These are phyloP conservation scores for Hypoxylon fragiforme DNA, from an alignment of 495 filamentous ascomycete species.

Conservation along the genomic window DNA sequence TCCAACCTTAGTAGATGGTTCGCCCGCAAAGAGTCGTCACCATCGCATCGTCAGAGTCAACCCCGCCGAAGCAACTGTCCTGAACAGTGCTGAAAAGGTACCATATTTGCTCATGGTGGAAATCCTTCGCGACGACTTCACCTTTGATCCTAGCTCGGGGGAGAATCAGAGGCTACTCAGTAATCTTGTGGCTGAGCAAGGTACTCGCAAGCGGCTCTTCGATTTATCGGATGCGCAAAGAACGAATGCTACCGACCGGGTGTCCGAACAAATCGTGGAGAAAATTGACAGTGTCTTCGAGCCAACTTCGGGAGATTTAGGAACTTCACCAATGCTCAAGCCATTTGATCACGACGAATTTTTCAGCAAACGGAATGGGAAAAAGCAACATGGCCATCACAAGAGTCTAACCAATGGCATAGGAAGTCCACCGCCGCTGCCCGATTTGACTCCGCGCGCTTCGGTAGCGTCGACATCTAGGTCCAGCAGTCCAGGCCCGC, in stretches of 20 bases:
- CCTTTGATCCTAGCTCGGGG: conserved; percentile 67
- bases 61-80: conserved; percentile 74
- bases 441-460: conserved; percentile 58
- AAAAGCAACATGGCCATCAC: conserved; percentile 19
- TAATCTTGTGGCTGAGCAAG: conserved; percentile 64
- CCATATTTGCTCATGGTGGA: conserved; percentile 79
- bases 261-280: conserved; percentile 41
- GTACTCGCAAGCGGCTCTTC: conserved; percentile 64
- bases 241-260: conserved; percentile 42
- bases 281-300: conserved; percentile 74
- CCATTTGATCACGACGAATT: conserved; percentile 47
- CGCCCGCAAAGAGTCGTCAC: conserved; percentile 65
- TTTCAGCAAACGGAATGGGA: conserved; percentile 25
- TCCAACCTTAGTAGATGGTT: conserved; percentile 64
- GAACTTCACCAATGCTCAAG: conserved; percentile 66
- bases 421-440: conserved; percentile 52
- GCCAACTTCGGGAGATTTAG: conserved; percentile 69
- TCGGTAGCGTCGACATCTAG: conserved; percentile 59
- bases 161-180: conserved; percentile 65
- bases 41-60: conserved; percentile 76
- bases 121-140: conserved; percentile 72
- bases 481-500: conserved; percentile 60
- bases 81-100: conserved; percentile 79
- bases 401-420: conserved; percentile 60
- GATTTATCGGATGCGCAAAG: conserved; percentile 61